Evolutionary conservation across 2,329 filamentous ascomycete genomes (phyloP).

Genomic region (Knufia fluminis): DNA sequence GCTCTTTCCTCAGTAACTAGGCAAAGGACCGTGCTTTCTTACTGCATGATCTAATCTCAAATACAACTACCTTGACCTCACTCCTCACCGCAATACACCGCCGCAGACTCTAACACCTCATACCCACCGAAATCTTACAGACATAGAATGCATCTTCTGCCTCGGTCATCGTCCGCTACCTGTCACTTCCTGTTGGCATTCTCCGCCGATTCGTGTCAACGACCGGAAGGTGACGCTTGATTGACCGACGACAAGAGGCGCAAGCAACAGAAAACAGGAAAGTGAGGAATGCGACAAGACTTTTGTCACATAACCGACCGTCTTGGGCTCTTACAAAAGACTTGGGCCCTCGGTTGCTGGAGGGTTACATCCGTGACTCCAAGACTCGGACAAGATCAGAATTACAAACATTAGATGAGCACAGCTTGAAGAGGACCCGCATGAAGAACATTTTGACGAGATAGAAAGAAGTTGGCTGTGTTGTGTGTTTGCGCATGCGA

Average conservation of each 20-base stretch:
- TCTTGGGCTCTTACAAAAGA: conserved; percentile 2
- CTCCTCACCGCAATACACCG: background rate
- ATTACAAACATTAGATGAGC: background rate
- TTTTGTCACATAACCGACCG: conserved; percentile 2
- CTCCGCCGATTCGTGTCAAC: conserved; percentile 8
- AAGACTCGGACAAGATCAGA: background rate
- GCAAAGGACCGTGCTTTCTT: background rate
- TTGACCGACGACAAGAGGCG: background rate
- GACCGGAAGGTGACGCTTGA: background rate
- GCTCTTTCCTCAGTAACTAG: background rate
- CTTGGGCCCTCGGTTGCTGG: background rate
- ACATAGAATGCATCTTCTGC: conserved; percentile 10
- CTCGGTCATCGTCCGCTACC: conserved; percentile 3
- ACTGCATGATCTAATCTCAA: background rate
- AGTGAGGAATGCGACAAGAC: conserved; percentile 4
- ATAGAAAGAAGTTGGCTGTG: background rate
- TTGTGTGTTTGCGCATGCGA: background rate
- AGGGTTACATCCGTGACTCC: conserved; percentile 1
- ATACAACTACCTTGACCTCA: background rate
- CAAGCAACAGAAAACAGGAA: background rate
- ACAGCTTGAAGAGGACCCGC: background rate
- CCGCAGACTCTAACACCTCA: background rate
- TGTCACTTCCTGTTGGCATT: conserved; percentile 3
- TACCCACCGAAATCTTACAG: background rate
- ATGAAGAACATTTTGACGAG: background rate